These are phyloP conservation scores for Ogataea zsoltii DNA, from an alignment of 805 yeast genomes.

Conservation along the genomic window DNA sequence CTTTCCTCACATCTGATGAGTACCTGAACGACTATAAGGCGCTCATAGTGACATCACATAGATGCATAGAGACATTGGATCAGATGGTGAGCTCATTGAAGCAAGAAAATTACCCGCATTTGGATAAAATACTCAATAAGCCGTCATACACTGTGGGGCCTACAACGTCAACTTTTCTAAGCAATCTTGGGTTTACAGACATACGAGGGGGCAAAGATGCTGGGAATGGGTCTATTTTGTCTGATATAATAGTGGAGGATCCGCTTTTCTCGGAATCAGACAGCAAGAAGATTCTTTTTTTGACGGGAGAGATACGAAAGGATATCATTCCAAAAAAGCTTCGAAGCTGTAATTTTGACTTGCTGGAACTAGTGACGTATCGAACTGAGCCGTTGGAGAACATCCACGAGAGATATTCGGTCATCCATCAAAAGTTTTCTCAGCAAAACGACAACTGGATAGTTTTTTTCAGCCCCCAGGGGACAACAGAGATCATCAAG, in stretches of 20 bases:
- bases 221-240: constrained; percentile 76
- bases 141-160: constrained; percentile 90
- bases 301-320: constrained; percentile 84
- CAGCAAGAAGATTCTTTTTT: constrained; percentile 52
- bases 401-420: constrained; percentile 34
- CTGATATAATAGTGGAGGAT: constrained; percentile 58
- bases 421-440: constrained; percentile 31
- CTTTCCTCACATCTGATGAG: constrained; percentile 43
- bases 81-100: constrained; percentile 38
- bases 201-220: constrained; percentile 74
- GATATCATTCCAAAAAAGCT: constrained; percentile 76
- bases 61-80: constrained; percentile 83
- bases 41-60: constrained; percentile 81
- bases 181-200: constrained; percentile 61
- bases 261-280: constrained; percentile 16
- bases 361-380: constrained; percentile 68
- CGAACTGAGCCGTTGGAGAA: constrained; percentile 57
- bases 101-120: constrained; percentile 10
- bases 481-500: constrained; percentile 63
- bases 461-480: constrained; percentile 90
- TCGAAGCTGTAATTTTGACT: constrained; percentile 39
- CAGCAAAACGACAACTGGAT: constrained; percentile 54
- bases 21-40: constrained; percentile 46
- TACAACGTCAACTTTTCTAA: constrained; percentile 66
- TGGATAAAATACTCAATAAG: constrained; percentile 41